phyloP scores from a whole-genome alignment of 345 rosid species.

The Brassica incana region DNA sequence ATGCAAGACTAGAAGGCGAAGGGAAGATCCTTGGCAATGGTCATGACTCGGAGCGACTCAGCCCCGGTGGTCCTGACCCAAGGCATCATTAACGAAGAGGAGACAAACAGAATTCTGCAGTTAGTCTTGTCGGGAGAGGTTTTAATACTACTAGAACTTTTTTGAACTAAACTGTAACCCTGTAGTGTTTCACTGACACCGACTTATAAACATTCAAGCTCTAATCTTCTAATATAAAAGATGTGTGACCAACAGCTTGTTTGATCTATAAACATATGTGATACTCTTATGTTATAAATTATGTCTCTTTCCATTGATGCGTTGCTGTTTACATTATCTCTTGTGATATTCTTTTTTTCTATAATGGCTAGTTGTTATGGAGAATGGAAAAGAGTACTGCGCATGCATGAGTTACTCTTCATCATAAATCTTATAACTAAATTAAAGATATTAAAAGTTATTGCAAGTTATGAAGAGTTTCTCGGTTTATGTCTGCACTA shows the following conservation, averaged over 20 bases:
- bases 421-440: no score
- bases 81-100: conserved; percentile 24
- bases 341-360: no score
- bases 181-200: conserved; percentile 11
- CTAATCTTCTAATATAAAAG: not conserved
- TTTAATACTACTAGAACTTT: not conserved
- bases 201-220: not conserved
- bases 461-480: no score
- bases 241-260: not conserved
- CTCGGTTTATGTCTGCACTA: no score
- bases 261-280: not conserved
- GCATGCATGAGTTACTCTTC: no score
- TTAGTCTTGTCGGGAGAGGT: not conserved
- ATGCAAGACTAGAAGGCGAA: conserved; percentile 5
- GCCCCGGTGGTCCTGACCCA: conserved; percentile 40
- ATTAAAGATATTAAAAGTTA: no score
- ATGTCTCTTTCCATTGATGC: not conserved
- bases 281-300: not conserved
- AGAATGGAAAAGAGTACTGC: no score
- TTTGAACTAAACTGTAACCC: not conserved
- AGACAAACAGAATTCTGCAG: not conserved
- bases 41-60: conserved; percentile 33
- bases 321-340: not conserved
- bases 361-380: no score
- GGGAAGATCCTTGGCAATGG: not conserved